phyloP scores from a whole-genome alignment of 495 filamentous ascomycete genomes.

The Penicillium longicatenatum region DNA sequence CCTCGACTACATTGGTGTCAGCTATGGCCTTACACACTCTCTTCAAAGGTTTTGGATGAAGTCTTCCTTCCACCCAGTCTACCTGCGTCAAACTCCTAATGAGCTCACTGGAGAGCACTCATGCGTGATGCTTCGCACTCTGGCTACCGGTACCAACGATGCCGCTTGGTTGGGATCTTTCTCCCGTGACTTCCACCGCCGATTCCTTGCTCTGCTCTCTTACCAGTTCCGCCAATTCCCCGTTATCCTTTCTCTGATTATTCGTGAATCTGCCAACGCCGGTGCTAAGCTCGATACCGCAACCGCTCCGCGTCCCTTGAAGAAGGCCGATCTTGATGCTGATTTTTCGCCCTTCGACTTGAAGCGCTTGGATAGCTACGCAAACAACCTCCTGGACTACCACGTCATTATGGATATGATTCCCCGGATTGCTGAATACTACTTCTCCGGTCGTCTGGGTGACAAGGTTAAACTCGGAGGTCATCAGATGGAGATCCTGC shows the following conservation, averaged over 20 bases:
- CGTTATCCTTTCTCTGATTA: slow-evolving; percentile 76
- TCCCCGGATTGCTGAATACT: slow-evolving; percentile 74
- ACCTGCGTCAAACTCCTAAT: slow-evolving; percentile 93
- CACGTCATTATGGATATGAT: slow-evolving; percentile 96
- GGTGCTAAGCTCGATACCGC: slow-evolving; percentile 63
- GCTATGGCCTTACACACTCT: slow-evolving; percentile 84
- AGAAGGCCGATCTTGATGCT: slow-evolving; percentile 71
- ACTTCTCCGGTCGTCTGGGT: slow-evolving; percentile 77
- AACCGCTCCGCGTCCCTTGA: slow-evolving; percentile 54
- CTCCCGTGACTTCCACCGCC: slow-evolving; percentile 85
- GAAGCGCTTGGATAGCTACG: slow-evolving; percentile 91
- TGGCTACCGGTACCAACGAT: slow-evolving; percentile 62
- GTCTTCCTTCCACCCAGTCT: slow-evolving; percentile 83
- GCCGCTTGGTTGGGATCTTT: slow-evolving; percentile 86
- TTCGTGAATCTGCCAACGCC: slow-evolving; percentile 79
- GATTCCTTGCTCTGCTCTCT: slow-evolving; percentile 83
- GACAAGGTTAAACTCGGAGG: slow-evolving; percentile 66
- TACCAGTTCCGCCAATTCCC: slow-evolving; percentile 92
- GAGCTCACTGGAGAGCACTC: slow-evolving; percentile 97
- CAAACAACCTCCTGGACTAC: slow-evolving; percentile 95
- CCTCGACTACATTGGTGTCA: slow-evolving; percentile 93
- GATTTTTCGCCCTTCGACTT: slow-evolving; percentile 88
- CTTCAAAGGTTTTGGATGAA: slow-evolving; percentile 98
- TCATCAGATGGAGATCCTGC: slow-evolving; percentile 80
- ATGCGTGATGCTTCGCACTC: slow-evolving; percentile 90